Base-by-base conservation (phyloP, 2,329 filamentous ascomycete species). In the Aspergillus sclerotialis region DNA sequence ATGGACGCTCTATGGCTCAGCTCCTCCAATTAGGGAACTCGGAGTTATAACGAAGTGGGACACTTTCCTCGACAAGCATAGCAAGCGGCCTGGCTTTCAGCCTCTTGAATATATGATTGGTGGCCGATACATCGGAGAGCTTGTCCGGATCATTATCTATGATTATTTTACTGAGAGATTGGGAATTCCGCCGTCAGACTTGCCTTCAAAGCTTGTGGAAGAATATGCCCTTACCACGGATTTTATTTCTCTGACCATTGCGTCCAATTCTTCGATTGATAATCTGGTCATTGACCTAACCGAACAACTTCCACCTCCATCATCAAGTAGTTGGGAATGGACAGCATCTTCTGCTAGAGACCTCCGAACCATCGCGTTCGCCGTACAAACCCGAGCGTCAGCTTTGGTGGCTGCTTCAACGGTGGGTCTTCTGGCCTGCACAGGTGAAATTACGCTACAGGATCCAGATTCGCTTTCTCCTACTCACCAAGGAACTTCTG, bases 41-140 rank as follows among this genome's bases (percentile, higher is more conserved):
- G 66, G 68, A 1, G 65, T 87, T 26, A 69, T 84, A 36, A 86
- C 73, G 5, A 57, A 59, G 13, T 89, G 83, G 83, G 84, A 89
- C 48, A 61, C 68, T 7, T 61, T 69, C 36, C 67, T 89, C 5
- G 81, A 85, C 45, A 57, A 60, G 2, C 69, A 76, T 35, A 78
- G 76, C 37, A 78, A 84, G 45, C 64, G 64, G 8, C 80, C 83
- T 0, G 82, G 83, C 0, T 86, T 88, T 46, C 83, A 88, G 45
- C 82, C 83, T 0, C 69, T 88, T 15, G 84, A 89, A 53, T 88
- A 87, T 59, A 84, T 88, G 78, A 83, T 82, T 2, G 75, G 81
- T 1, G 82, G 82, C 1, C 68, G 81, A 14, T 86, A 86, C 53
- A 65, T 86, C 3, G 82, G 82, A 28, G 82, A 87, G 55, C 72